Conservation (phyloP, 106 monocot species). For the Platanthera guangdongensis region DNA sequence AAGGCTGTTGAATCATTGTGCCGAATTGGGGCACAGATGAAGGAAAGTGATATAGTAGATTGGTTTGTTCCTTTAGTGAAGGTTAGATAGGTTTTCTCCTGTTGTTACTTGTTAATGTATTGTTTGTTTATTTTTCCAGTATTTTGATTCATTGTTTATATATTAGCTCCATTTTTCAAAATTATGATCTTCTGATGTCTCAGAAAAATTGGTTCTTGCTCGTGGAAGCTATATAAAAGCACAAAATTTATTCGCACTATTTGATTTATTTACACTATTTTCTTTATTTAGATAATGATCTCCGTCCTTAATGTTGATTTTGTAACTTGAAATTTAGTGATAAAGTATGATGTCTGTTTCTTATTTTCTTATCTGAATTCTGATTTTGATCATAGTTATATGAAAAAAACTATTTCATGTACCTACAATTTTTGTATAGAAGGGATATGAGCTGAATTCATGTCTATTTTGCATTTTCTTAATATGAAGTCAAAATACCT, state of each 20-base stretch:
- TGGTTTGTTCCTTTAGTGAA: conserved; percentile 82
- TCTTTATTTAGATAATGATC: neutral
- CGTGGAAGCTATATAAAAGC: neutral
- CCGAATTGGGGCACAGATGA: conserved; percentile 83
- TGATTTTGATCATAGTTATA: neutral
- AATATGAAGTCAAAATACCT: neutral
- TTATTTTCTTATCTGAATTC: neutral
- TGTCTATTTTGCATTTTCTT: neutral
- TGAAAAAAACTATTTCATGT: neutral
- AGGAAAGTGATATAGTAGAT: conserved; percentile 72
- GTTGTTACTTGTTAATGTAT: neutral
- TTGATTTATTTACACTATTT: neutral
- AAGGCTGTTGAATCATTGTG: conserved; percentile 89
- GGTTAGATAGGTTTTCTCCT: conserved; percentile 24
- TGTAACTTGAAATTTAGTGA: neutral
- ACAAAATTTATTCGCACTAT: neutral
- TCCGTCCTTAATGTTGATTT: neutral
- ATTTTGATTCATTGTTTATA: neutral
- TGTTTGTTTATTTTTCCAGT: neutral
- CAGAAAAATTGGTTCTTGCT: neutral
- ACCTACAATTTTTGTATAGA: too few relatives aligned
- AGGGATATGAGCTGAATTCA: neutral
- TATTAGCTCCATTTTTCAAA: neutral
- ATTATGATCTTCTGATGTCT: neutral
- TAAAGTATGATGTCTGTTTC: neutral